phyloP scores from a whole-genome alignment of 768 basidiomycete species.

The Mycena galopus region DNA sequence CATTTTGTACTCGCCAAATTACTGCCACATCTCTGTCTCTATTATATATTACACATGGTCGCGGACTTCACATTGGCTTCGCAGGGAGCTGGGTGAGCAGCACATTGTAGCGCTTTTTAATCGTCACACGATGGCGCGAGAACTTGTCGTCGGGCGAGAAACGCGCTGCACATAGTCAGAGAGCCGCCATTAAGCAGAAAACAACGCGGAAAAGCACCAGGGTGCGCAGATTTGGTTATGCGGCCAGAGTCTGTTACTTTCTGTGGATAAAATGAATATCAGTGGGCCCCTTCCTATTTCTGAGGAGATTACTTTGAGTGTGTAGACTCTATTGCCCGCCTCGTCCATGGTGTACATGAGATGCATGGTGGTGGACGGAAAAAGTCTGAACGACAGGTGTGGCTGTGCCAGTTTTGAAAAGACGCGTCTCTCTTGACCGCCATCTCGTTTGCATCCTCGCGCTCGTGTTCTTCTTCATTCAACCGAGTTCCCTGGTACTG shows the following conservation, averaged over 20 bases:
- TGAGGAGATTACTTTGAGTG: constrained; percentile 78
- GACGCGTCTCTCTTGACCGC: constrained; percentile 32
- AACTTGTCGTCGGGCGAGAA: constrained; percentile 99
- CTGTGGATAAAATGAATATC: constrained; percentile 54
- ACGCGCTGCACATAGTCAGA: constrained; percentile 70
- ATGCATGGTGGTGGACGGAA: constrained; percentile 76
- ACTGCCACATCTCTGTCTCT: not conserved
- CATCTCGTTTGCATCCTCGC: too few relatives aligned
- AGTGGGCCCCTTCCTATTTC: too few relatives aligned
- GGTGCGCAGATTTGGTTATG: constrained; percentile 96
- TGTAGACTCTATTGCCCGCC: constrained; percentile 87
- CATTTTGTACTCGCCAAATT: not conserved
- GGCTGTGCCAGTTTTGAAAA: constrained; percentile 9
- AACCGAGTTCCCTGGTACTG: too few relatives aligned
- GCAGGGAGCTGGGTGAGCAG: constrained; percentile 91
- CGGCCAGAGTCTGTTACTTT: constrained; percentile 87
- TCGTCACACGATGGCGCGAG: constrained; percentile 95
- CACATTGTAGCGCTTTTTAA: constrained; percentile 93
- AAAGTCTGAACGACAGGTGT: not conserved
- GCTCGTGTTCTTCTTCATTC: too few relatives aligned
- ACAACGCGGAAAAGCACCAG: constrained; percentile 82
- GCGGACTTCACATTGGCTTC: constrained; percentile 79
- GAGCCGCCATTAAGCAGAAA: not conserved
- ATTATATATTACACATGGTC: not conserved
- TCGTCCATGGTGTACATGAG: constrained; percentile 93